phyloP scores from a whole-genome alignment of 2,329 filamentous ascomycete genomes.

The Nothomitra cinnamomea region DNA sequence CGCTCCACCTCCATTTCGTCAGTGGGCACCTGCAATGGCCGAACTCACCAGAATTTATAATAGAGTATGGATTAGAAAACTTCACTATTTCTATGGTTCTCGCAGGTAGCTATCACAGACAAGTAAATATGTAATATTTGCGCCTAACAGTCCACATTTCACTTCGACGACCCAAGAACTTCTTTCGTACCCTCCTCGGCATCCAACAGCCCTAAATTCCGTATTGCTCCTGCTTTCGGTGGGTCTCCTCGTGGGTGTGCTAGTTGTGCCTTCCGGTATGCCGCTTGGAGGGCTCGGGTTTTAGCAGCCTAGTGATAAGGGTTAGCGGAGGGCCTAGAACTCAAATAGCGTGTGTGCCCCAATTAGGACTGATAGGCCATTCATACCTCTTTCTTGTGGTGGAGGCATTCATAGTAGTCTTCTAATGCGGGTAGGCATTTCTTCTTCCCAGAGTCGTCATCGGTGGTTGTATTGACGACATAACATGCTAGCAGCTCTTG shows the following conservation, averaged over 20 bases:
- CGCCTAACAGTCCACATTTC: not conserved
- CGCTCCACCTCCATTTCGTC: too few species aligned
- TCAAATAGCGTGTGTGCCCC: too few species aligned
- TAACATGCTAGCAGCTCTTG: conserved; percentile 98
- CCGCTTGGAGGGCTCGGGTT: conserved; percentile 60
- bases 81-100: not conserved
- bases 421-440: conserved; percentile 77
- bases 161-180: conserved; percentile 21
- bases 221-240: conserved; percentile 71
- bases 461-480: conserved; percentile 73
- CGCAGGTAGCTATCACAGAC: not conserved
- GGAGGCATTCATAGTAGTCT: conserved; percentile 97
- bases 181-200: conserved; percentile 66
- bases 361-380: conserved; percentile 9
- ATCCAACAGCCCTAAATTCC: conserved; percentile 67
- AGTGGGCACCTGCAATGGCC: too few species aligned
- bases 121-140: not conserved
- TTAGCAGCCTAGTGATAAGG: conserved; percentile 47
- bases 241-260: conserved; percentile 62
- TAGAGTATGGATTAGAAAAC: not conserved
- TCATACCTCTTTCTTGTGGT: conserved; percentile 94
- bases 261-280: conserved; percentile 66
- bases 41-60: not conserved
- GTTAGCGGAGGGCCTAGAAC: not conserved
- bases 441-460: conserved; percentile 65